Conservation (phyloP, 225 moss, liverwort and hornwort genomes). For the Pseudisothecium myosuroides region DNA sequence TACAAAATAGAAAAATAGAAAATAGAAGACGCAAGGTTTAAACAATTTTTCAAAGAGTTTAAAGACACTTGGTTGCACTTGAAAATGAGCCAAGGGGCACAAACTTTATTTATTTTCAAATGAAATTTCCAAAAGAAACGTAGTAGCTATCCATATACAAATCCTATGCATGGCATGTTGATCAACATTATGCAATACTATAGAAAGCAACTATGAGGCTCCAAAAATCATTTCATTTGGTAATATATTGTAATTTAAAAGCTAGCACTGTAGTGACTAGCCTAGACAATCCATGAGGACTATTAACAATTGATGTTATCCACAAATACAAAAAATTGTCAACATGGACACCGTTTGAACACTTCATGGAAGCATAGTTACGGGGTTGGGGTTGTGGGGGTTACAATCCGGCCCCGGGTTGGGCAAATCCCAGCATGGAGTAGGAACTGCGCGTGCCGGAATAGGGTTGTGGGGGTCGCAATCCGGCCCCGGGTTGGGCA, state of each 20-base stretch:
- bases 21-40: not conserved
- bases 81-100: not conserved
- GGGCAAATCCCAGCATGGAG: too few relatives aligned
- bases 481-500: too few relatives aligned
- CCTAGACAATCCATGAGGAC: too few relatives aligned
- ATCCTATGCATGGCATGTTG: not conserved
- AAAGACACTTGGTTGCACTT: not conserved
- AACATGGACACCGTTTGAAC: not conserved
- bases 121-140: not conserved
- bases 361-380: not conserved
- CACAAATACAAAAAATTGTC: not conserved
- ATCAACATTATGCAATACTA: not conserved
- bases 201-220: not conserved
- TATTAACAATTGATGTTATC: too few relatives aligned
- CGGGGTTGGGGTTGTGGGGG: not conserved
- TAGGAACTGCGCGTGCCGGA: too few relatives aligned
- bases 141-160: not conserved
- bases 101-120: not conserved
- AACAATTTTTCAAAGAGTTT: not conserved
- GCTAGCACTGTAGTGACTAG: too few relatives aligned
- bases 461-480: not conserved
- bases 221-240: not conserved
- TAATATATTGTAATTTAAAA: too few relatives aligned
- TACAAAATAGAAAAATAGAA: not conserved
- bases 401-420: too few relatives aligned